Base-by-base conservation (phyloP, 805 yeast species). In the Soucietia sequanensis region DNA sequence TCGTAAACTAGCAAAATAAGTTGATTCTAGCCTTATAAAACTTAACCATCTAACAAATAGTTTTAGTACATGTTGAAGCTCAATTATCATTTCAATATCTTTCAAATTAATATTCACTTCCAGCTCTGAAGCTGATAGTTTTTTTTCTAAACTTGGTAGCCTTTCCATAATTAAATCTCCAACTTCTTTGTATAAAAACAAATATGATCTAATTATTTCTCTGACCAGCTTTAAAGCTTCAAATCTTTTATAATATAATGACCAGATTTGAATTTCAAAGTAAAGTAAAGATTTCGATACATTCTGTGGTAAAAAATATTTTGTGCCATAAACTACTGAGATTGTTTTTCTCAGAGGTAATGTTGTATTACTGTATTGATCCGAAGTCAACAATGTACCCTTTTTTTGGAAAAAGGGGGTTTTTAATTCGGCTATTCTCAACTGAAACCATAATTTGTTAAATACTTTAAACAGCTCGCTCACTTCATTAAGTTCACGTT, bases 1-100 rank as follows among this genome's bases (percentile, higher is more conserved):
- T 20, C 62, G 32, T 27, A 60, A 44, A 10, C 58, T 44, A 0
- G 66, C 61, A 33, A 56, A 60, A 41, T 60, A 54, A 12, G 42
- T 45, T 3, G 44, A 31, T 35, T 59, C 66, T 10, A 58, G 35
- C 23, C 51, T 45, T 9, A 58, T 40, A 30, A 60, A 50, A 11
- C 53, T 45, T 15, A 59, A 40, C 62, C 62, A 58, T 30, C 54
- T 42, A 6, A 51, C 37, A 35, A 49, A 45, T 12, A 47, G 33
- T 6, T 34, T 24, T 8, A 48, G 35, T 7, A 39, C 35, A 3
- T 39, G 18, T 29, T 54, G 62, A 35, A 42, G 46, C 32, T 41
- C 41, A 8, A 38, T 23, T 6, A 29, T 19, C 7, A 29, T 6
- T n/a, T 29, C 23, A 2, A 29, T 7, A 21, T 29, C 55, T 10